A percentile compares a stretch with the other conserved stretches of the same genome.
Evolutionary conservation across 768 basidiomycete species (phyloP).

Genomic region (Cystobasidium tubakii): DNA sequence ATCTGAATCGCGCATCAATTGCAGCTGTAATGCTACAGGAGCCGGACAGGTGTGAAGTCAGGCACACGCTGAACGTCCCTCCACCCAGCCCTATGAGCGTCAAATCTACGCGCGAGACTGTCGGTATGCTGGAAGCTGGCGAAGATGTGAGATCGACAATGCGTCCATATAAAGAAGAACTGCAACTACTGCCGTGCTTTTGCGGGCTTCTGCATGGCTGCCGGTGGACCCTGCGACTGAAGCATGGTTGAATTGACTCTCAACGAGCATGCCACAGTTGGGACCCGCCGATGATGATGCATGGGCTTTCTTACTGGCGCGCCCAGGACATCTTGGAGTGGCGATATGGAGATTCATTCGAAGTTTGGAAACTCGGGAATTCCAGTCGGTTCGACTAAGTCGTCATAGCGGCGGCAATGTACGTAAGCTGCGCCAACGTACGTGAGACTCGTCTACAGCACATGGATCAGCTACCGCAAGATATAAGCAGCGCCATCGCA

Average conservation of each 20-base stretch:
- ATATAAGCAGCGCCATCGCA: too few species aligned
- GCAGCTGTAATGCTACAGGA: conserved; percentile 1
- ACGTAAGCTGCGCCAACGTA: too few species aligned
- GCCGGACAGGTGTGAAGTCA: too few species aligned
- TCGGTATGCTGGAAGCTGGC: not conserved
- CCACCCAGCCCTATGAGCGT: not conserved
- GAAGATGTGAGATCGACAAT: not conserved
- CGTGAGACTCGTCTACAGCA: too few species aligned
- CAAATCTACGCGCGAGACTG: conserved; percentile 2
- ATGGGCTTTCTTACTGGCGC: not conserved
- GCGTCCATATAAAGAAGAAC: not conserved
- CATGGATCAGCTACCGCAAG: too few species aligned
- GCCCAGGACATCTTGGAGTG: not conserved
- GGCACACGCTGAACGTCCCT: not conserved
- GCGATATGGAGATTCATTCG: too few species aligned
- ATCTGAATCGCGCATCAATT: conserved; percentile 10
- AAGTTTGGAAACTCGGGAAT: too few species aligned
- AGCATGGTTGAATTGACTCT: not conserved
- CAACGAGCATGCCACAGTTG: not conserved
- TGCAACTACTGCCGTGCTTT: not conserved
- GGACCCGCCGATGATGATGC: not conserved
- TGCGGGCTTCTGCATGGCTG: conserved; percentile 5
- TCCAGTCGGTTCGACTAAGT: too few species aligned
- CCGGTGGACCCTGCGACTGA: not conserved
- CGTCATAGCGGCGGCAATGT: too few species aligned